These are phyloP conservation scores for Akanthomyces dipterigenus DNA, from an alignment of 2,329 filamentous ascomycete species.

Conservation along the genomic window DNA sequence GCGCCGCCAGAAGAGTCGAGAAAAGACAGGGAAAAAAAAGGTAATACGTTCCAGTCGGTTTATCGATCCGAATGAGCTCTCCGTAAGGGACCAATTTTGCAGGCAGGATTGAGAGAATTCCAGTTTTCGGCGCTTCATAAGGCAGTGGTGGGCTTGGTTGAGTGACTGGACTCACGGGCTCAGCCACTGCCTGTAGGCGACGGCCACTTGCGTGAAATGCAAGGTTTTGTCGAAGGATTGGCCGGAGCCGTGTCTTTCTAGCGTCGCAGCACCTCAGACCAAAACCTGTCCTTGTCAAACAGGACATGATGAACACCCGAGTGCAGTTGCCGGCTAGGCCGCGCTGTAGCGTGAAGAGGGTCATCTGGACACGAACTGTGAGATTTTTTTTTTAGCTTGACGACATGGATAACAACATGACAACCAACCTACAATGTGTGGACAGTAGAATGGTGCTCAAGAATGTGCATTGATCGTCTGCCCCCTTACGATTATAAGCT, in stretches of 20 bases:
- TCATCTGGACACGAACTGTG: neutral
- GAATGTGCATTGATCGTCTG: neutral
- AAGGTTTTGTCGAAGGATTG: neutral
- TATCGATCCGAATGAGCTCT: slow-evolving; percentile 68
- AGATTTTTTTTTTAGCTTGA: neutral
- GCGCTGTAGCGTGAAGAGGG: neutral
- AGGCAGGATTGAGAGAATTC: slow-evolving; percentile 65
- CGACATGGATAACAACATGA: neutral
- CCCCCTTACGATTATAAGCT: neutral
- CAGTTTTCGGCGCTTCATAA: slow-evolving; percentile 66
- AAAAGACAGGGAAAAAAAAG: slow-evolving; percentile 82
- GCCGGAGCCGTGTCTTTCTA: neutral
- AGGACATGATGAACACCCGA: neutral
- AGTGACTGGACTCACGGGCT: neutral
- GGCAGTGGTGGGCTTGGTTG: slow-evolving; percentile 15
- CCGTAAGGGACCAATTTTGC: slow-evolving; percentile 51
- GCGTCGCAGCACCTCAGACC: neutral
- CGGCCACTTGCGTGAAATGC: slow-evolving; percentile 7
- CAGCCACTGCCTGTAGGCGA: neutral
- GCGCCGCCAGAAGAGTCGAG: slow-evolving; percentile 73
- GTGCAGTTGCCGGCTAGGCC: neutral
- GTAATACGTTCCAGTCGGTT: slow-evolving; percentile 75
- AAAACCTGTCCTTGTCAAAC: neutral
- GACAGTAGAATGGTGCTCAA: neutral
- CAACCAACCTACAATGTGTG: neutral